Evolutionary conservation across 179 eudicot species (phyloP).

Genomic region (Camellia oleifera): DNA sequence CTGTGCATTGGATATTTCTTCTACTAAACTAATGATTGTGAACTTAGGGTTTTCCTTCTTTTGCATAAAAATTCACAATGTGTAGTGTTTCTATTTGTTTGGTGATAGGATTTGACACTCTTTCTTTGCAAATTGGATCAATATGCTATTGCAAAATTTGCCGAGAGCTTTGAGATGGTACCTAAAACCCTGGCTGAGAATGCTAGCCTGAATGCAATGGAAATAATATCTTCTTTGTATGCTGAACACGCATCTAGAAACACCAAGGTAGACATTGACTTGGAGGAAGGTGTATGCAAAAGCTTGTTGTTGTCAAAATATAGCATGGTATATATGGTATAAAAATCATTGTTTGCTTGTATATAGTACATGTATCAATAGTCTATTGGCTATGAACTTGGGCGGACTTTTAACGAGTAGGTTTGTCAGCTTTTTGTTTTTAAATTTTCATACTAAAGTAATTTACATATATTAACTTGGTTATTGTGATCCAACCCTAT

Average conservation of each 20-base stretch:
- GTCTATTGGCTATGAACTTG: background rate
- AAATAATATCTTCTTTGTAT: constrained; percentile 82
- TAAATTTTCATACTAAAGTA: background rate
- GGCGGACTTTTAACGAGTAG: background rate
- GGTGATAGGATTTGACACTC: background rate
- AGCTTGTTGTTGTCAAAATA: too few species aligned
- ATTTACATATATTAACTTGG: background rate
- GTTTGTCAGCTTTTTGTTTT: background rate
- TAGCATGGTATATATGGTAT: too few species aligned
- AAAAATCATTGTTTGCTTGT: too few species aligned
- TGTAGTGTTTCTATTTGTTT: background rate
- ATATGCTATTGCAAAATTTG: constrained; percentile 91
- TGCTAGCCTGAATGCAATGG: constrained; percentile 96
- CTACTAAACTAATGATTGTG: background rate
- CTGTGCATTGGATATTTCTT: background rate
- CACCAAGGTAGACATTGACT: constrained; percentile 78
- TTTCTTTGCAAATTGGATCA: constrained; percentile 70
- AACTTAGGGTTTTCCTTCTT: background rate
- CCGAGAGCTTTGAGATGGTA: constrained; percentile 94
- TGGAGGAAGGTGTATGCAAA: constrained; percentile 71
- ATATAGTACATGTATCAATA: too few species aligned
- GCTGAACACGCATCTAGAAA: constrained; percentile 88
- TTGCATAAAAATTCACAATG: background rate
- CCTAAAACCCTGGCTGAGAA: constrained; percentile 91
- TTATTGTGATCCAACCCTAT: background rate